Base-by-base conservation (phyloP, 176 grass and related monocot genomes). In the Oryza glumipatula region DNA sequence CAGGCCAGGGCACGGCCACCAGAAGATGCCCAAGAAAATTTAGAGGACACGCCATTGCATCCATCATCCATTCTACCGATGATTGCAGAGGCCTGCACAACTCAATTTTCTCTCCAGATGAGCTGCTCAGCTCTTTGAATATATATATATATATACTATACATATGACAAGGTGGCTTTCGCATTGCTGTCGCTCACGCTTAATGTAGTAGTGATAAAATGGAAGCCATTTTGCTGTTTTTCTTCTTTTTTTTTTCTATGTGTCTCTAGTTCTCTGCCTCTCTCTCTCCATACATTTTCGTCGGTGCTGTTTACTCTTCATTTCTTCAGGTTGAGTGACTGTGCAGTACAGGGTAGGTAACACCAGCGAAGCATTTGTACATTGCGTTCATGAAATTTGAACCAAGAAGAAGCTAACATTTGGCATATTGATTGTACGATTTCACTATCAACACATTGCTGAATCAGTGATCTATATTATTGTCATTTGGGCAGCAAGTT, bases 21-120 rank as follows among this genome's bases (percentile, higher is more conserved):
- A 81, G 23, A 96, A 74, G 87, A 72, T 68, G 83, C 81, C 91
- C 28, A 95, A 82, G 70, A 88, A 26, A 76, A 83, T 90, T 13
- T 78, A 75, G 65, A 8, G 38, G 46, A 11, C 46, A 11, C 46
- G 10, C n/a, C 36, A 78, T 51, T 35, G 52, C 51, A 56, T 56
- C 16, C 51, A 56, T 56, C 51, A 56, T 56, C 51, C 17, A 56
- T 38, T 38, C 36, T 38, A 6, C 36, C 36, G 36, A 38, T 38
- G 36, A 38, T 38, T 38, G 36, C 36, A 38, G 36, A 38, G 36
- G 36, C 36, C 1, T 19, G 56, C 58, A 9, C 58, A 63, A 63
- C 7, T 63, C 58, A 22, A 23, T 22, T 61, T 11, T 63, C n/a
- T 47, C 13, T 47, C 45, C 33, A 64, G 67, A 80, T 81, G 61